A percentile compares a stretch with the other conserved stretches of the same genome.
Conservation (phyloP, 371 early-diverging fungal genomes). For the Mucor plumbeus region DNA sequence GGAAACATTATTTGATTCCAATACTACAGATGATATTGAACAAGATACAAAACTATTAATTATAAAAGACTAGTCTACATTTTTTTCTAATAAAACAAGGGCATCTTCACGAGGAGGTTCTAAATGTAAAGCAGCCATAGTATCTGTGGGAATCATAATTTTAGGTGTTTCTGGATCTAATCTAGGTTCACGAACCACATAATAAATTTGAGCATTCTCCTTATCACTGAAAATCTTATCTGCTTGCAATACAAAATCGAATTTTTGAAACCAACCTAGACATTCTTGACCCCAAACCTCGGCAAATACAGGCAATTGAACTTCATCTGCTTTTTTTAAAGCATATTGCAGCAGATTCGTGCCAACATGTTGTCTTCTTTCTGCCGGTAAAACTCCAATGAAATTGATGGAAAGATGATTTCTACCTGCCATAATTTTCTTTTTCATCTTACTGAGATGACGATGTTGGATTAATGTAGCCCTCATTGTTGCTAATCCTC, state of each 20-base stretch:
- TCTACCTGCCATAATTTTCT: constrained; percentile 20
- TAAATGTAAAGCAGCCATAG: constrained; percentile 21
- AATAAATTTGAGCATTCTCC: constrained; percentile 15
- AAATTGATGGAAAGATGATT: constrained; percentile 33
- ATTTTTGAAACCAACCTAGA: constrained; percentile 26
- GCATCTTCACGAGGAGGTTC: constrained; percentile 36
- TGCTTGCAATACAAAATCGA: constrained; percentile 24
- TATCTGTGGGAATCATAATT: constrained; percentile 4
- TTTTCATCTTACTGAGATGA: constrained; percentile 22
- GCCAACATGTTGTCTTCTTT: constrained; percentile 26
- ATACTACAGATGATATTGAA: constrained; percentile 20
- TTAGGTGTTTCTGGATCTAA: constrained; percentile 10
- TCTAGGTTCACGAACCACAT: constrained; percentile 32
- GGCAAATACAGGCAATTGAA: constrained; percentile 35
- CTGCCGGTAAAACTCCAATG: constrained; percentile 36
- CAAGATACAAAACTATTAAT: neutral
- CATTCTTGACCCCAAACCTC: constrained; percentile 30
- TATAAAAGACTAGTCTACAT: neutral
- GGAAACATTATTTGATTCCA: constrained; percentile 40
- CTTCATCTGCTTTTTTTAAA: constrained; percentile 32
- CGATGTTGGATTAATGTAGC: constrained; percentile 26
- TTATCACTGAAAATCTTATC: constrained; percentile 21
- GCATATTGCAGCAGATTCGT: constrained; percentile 24
- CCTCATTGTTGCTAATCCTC: constrained; percentile 23
- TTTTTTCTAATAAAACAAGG: constrained; percentile 1